These are phyloP conservation scores for Aspergillus luchuensis DNA, from an alignment of 2,329 filamentous ascomycete species.

Conservation along the genomic window DNA sequence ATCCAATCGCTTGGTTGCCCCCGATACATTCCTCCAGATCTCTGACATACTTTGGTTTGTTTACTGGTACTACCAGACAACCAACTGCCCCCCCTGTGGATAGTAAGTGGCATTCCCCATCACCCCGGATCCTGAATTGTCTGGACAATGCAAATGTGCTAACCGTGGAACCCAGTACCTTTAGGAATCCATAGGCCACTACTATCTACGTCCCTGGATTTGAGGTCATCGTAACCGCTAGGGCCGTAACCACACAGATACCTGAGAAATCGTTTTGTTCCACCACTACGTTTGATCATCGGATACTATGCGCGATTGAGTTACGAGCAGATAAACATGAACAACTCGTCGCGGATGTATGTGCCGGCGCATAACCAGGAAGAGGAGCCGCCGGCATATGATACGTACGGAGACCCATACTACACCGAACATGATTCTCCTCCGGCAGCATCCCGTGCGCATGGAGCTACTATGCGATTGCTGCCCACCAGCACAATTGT, in stretches of 20 bases:
- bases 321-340: conserved; percentile 19
- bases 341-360: conserved; percentile 28
- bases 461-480: conserved; percentile 49
- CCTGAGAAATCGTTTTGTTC: background rate
- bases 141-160: background rate
- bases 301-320: conserved; percentile 15
- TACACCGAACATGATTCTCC: conserved; percentile 28
- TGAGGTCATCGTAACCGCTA: conserved; percentile 6
- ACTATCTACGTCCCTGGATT: background rate
- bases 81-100: background rate
- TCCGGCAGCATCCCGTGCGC: conserved; percentile 27
- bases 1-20: too few relatives aligned
- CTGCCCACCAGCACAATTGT: conserved; percentile 44
- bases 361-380: conserved; percentile 39
- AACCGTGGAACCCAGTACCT: background rate
- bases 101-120: background rate
- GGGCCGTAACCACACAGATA: background rate
- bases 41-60: conserved; percentile 1
- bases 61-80: background rate
- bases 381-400: conserved; percentile 48
- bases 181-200: background rate
- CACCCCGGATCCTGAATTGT: background rate
- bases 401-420: conserved; percentile 32
- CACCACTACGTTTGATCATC: background rate
- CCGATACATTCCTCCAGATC: background rate